phyloP scores from a whole-genome alignment of 257 asterid species.

The Voacanga thouarsii region DNA sequence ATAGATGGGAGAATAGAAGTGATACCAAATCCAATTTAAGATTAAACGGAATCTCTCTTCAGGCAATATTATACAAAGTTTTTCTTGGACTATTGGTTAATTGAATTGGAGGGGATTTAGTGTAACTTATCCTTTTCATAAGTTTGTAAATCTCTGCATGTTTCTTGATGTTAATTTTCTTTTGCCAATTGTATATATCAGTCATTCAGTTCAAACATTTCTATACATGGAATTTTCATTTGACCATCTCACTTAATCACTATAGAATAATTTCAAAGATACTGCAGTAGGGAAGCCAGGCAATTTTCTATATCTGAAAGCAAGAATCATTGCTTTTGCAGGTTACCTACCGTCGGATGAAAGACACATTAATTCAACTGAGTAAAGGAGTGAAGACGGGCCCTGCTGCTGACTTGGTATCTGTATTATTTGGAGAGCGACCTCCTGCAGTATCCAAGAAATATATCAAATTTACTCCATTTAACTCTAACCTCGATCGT shows the following conservation, averaged over 20 bases:
- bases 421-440: conserved; percentile 91
- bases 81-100: no score
- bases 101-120: no score
- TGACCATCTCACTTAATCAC: neutral
- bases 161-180: neutral
- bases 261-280: neutral
- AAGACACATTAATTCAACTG: conserved; percentile 74
- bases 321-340: conserved; percentile 29
- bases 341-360: conserved; percentile 94
- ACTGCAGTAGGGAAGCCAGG: neutral
- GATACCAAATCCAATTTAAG: no score
- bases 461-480: conserved; percentile 62
- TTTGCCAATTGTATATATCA: neutral
- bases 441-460: conserved; percentile 58
- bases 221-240: neutral
- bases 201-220: neutral
- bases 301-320: neutral
- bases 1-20: no score
- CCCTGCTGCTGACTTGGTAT: conserved; percentile 92
- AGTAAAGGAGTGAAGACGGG: conserved; percentile 91
- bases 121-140: no score
- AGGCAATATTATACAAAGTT: no score
- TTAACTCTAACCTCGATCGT: conserved; percentile 73
- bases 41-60: no score
- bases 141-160: no score